These are phyloP conservation scores for Alternaria novae-zelandiae DNA, from an alignment of 2,329 filamentous ascomycete species.

Conservation along the genomic window DNA sequence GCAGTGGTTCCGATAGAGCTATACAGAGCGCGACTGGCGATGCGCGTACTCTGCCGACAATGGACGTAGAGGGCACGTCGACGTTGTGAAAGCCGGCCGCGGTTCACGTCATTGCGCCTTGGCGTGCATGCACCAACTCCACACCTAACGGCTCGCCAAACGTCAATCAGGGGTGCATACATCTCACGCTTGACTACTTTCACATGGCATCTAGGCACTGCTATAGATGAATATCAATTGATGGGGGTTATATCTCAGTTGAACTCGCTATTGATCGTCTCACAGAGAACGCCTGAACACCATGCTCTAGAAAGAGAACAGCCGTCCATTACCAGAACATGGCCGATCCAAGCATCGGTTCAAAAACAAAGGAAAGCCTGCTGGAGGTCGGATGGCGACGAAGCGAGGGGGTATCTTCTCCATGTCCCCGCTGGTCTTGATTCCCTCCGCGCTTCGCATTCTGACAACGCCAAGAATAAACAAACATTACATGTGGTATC, in stretches of 20 bases:
- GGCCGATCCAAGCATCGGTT: not conserved
- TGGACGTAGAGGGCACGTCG: slow-evolving; percentile 4
- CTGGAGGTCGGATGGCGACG: slow-evolving; percentile 11
- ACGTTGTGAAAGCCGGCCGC: slow-evolving; percentile 15
- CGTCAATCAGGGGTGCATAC: slow-evolving; percentile 7
- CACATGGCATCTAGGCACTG: not conserved
- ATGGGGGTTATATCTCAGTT: not conserved
- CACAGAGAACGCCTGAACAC: slow-evolving; percentile 9
- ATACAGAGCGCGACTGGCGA: not conserved
- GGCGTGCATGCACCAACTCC: slow-evolving; percentile 17
- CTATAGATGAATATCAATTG: not conserved
- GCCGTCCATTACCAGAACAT: slow-evolving; percentile 10
- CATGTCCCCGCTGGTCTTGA: slow-evolving; percentile 9
- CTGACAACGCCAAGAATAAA: slow-evolving; percentile 18
- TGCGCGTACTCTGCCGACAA: slow-evolving; percentile 3
- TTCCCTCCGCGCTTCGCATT: slow-evolving; percentile 7
- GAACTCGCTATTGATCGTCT: slow-evolving; percentile 1
- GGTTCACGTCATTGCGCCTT: slow-evolving; percentile 24
- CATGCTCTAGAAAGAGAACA: slow-evolving; percentile 12
- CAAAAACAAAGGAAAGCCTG: slow-evolving; percentile 18
- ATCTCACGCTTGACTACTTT: not conserved
- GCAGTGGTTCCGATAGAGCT: not conserved
- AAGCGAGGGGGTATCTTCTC: slow-evolving; percentile 23
- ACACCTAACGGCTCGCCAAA: slow-evolving; percentile 14
- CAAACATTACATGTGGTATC: slow-evolving; percentile 27